Conservation (phyloP, 2,329 filamentous ascomycete genomes). For the Truncatella angustata region DNA sequence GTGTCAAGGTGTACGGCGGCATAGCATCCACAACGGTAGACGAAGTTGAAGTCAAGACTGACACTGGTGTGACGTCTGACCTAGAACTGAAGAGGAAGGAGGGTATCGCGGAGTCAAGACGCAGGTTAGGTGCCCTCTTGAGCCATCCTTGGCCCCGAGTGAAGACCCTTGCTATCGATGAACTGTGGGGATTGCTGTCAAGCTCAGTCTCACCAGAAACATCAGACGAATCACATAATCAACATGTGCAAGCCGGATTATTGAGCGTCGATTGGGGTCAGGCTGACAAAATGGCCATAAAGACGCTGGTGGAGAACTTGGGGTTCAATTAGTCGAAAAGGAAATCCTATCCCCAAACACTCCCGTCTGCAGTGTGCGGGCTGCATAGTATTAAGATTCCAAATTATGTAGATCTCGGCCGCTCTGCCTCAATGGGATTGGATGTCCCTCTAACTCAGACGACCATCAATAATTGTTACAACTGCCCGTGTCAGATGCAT, state of each 20-base stretch:
- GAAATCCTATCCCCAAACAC: neutral
- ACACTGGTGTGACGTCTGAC: conserved; percentile 11
- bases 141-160: conserved; percentile 81
- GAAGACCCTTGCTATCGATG: conserved; percentile 57
- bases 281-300: conserved; percentile 47
- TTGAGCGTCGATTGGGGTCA: conserved; percentile 57
- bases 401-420: conserved; percentile 13
- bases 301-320: conserved; percentile 40
- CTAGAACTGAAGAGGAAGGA: conserved; percentile 34
- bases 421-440: neutral
- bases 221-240: neutral
- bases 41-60: conserved; percentile 11
- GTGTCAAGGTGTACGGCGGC: conserved; percentile 74
- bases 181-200: conserved; percentile 50
- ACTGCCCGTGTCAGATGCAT: neutral
- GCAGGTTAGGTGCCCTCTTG: conserved; percentile 71
- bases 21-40: conserved; percentile 42
- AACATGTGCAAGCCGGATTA: conserved; percentile 26
- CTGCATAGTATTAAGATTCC: neutral
- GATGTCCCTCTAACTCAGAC: neutral
- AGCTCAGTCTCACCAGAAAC: conserved; percentile 14
- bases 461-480: neutral
- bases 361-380: neutral
- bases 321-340: conserved; percentile 29
- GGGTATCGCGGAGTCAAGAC: conserved; percentile 53